Base-by-base conservation (phyloP, 768 basidiomycete genomes). In the Vararia minispora region DNA sequence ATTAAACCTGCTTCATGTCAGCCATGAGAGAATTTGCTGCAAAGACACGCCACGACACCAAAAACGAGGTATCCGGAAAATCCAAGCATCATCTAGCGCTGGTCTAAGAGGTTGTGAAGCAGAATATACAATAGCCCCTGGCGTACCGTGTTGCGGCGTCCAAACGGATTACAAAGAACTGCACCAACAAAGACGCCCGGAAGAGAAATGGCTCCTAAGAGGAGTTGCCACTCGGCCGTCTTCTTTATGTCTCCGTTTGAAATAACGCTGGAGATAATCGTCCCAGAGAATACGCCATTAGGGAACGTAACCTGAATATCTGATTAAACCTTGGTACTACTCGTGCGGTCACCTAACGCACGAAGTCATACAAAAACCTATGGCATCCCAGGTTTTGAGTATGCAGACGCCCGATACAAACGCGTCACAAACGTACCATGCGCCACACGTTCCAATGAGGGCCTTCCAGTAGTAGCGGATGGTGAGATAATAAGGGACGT, bases 351-450 rank as follows among this genome's bases (percentile, higher is more conserved):
- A 37, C 29, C 52, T n/a, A n/a, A 38, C 54, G 43, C 47, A 70
- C 72, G 41, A 80, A 80, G 56, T 82, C 80, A 48, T 82, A 81
- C 28, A 80, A 62, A 57, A 78, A 79, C 76, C 75, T 76, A 35
- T 16, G 21, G 33, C 2, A 25, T 35, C n/a, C n/a, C n/a, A n/a
- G n/a, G n/a, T n/a, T n/a, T n/a, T n/a, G n/a, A n/a, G n/a, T n/a
- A n/a, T n/a, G n/a, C n/a, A n/a, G n/a, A n/a, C n/a, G n/a, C n/a
- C n/a, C n/a, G n/a, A n/a, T n/a, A n/a, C n/a, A n/a, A n/a, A n/a
- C n/a, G n/a, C n/a, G n/a, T 24, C 20, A 27, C 6, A 23, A 18
- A 45, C 61, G 35, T 33, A 76, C 81, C 81, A 85, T 30, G 80
- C 76, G 12, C 79, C 79, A 41, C 72, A 75, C 5, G 79, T 86